Evolutionary conservation across 805 yeast genomes (phyloP).

Genomic region (Ogataea trehaloabstinens): DNA sequence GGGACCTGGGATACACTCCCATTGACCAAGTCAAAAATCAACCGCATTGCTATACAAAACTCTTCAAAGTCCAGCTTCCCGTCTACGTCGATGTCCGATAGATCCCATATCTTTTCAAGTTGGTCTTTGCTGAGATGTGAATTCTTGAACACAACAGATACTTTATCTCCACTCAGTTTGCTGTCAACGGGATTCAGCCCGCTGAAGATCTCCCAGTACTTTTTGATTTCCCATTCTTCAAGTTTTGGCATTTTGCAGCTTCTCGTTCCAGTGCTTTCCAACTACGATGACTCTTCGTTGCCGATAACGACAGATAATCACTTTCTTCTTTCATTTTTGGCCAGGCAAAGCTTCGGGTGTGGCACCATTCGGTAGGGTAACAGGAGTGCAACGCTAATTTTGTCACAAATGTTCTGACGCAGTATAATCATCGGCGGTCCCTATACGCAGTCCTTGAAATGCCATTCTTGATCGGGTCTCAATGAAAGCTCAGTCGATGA

Average conservation of each 20-base stretch:
- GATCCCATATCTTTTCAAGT: conserved; percentile 82
- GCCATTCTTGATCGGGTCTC: too few species aligned
- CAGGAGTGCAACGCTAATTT: too few species aligned
- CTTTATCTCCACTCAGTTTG: conserved; percentile 80
- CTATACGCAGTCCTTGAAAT: too few species aligned
- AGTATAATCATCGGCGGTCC: too few species aligned
- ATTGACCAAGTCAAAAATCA: conserved; percentile 88
- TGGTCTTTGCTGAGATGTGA: conserved; percentile 79
- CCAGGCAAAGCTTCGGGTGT: too few species aligned
- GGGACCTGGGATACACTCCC: conserved; percentile 62
- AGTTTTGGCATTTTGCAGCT: conserved; percentile 50
- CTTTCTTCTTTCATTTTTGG: not conserved
- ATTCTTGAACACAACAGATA: conserved; percentile 82
- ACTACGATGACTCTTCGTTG: not conserved
- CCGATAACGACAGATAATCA: not conserved
- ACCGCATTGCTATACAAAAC: conserved; percentile 95
- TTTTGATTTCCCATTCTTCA: conserved; percentile 94
- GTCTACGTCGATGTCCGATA: conserved; percentile 90
- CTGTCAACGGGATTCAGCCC: conserved; percentile 82
- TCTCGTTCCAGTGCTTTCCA: conserved; percentile 1
- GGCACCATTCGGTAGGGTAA: too few species aligned
- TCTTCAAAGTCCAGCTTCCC: conserved; percentile 94
- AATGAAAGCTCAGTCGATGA: too few species aligned
- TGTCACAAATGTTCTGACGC: too few species aligned
- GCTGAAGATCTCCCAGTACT: conserved; percentile 96